Evolutionary conservation across 352 stramenopile genomes (phyloP).

Genomic region (Bremia lactucae): DNA sequence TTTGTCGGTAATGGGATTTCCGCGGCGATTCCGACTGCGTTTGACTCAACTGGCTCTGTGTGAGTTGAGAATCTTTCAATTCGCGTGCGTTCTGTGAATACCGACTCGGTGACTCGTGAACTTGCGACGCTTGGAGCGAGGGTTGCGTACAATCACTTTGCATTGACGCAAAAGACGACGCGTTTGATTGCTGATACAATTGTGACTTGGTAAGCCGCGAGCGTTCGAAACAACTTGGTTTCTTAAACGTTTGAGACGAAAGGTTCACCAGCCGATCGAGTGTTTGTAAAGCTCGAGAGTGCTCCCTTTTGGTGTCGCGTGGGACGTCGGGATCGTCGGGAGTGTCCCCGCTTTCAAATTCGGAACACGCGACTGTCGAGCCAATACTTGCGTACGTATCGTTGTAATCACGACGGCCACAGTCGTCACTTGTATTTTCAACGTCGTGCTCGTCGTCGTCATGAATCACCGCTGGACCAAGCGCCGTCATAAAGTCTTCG

Average conservation of each 20-base stretch:
- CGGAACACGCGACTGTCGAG: slow-evolving; percentile 19
- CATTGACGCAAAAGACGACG: slow-evolving; percentile 9
- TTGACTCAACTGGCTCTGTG: slow-evolving; percentile 7
- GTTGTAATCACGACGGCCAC: slow-evolving; percentile 12
- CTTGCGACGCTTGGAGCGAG: slow-evolving; percentile 8
- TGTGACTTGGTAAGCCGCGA: slow-evolving; percentile 18
- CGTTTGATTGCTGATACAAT: background rate
- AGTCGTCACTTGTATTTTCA: slow-evolving; percentile 10
- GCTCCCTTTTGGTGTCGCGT: slow-evolving; percentile 13
- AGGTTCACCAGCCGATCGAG: slow-evolving; percentile 19
- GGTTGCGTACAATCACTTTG: slow-evolving; percentile 6
- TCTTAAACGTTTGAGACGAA: background rate
- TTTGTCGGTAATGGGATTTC: too few relatives aligned
- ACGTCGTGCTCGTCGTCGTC: slow-evolving; percentile 11
- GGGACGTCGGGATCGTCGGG: slow-evolving; percentile 16
- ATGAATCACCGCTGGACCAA: slow-evolving; percentile 35
- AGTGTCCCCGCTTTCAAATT: slow-evolving; percentile 14
- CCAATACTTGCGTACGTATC: slow-evolving; percentile 14
- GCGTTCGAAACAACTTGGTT: slow-evolving; percentile 9
- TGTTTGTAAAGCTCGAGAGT: slow-evolving; percentile 18
- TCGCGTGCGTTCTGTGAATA: slow-evolving; percentile 2
- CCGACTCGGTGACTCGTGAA: slow-evolving; percentile 1
- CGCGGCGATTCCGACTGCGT: too few relatives aligned
- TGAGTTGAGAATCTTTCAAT: slow-evolving; percentile 2
- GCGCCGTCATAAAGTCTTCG: slow-evolving; percentile 37